These are phyloP conservation scores for Calonectria pseudoturangicola DNA, from an alignment of 2,329 filamentous ascomycete species.

Conservation along the genomic window DNA sequence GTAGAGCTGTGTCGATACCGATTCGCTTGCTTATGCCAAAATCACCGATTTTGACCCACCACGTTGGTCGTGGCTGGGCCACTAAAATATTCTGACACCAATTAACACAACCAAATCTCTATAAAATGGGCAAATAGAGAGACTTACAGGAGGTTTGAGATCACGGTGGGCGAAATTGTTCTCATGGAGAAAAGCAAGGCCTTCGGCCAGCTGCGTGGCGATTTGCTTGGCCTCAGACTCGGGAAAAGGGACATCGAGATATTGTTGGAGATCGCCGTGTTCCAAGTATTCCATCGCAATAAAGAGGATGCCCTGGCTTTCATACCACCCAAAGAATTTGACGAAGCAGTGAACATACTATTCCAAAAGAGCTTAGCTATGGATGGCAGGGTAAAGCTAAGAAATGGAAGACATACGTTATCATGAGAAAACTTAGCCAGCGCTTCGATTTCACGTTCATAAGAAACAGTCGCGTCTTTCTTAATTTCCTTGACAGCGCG, in stretches of 20 bases:
- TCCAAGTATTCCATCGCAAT: slow-evolving; percentile 9
- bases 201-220: not conserved
- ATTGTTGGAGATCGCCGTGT: not conserved
- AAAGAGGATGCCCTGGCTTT: not conserved
- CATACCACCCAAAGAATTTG: slow-evolving; percentile 2
- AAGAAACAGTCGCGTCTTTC: not conserved
- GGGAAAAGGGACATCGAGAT: not conserved
- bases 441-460: slow-evolving; percentile 22
- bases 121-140: too few relatives aligned
- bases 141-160: not conserved
- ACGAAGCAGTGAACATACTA: slow-evolving; percentile 6
- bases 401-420: not conserved
- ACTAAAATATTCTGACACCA: not conserved
- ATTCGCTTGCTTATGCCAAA: slow-evolving; percentile 6
- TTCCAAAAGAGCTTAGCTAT: too few relatives aligned
- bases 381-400: too few relatives aligned
- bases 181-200: not conserved
- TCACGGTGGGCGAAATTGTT: not conserved
- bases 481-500: slow-evolving; percentile 24
- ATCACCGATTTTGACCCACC: slow-evolving; percentile 8
- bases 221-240: not conserved
- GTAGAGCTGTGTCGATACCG: not conserved
- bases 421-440: slow-evolving; percentile 21
- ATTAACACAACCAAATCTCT: not conserved
- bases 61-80: not conserved